Evolutionary conservation across 106 monocot genomes (phyloP).

Genomic region (Hemerocallis citrina): DNA sequence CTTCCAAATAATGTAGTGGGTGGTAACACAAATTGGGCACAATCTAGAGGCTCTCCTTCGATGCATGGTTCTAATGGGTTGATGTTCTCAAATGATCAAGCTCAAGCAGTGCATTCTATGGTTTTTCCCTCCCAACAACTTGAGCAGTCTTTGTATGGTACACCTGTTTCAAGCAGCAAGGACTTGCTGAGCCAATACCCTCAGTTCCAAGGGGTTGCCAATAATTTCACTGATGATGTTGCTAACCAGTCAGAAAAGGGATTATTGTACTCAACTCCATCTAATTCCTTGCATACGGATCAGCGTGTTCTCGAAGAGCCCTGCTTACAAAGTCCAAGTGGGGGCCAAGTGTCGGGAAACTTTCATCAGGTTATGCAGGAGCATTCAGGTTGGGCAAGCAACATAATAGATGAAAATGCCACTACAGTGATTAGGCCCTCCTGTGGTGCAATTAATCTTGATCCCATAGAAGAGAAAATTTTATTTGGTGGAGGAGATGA

Average conservation of each 20-base stretch:
- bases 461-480: slow-evolving; percentile 75
- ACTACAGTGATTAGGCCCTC: slow-evolving; percentile 13
- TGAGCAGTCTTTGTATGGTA: slow-evolving; percentile 52
- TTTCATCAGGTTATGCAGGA: slow-evolving; percentile 18
- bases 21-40: slow-evolving; percentile 29
- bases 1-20: slow-evolving; percentile 32
- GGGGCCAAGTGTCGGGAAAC: slow-evolving; percentile 12
- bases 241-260: slow-evolving; percentile 16
- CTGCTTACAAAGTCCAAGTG: slow-evolving; percentile 18
- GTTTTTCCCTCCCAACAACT: slow-evolving; percentile 18
- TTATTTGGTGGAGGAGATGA: slow-evolving; percentile 53
- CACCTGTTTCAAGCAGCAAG: slow-evolving; percentile 31
- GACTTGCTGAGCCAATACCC: slow-evolving; percentile 21
- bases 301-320: slow-evolving; percentile 7
- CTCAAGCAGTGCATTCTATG: slow-evolving; percentile 22
- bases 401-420: slow-evolving; percentile 22
- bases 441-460: slow-evolving; percentile 47
- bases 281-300: slow-evolving; percentile 30
- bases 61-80: slow-evolving; percentile 34
- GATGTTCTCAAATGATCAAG: slow-evolving; percentile 33
- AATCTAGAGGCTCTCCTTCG: slow-evolving; percentile 10
- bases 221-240: slow-evolving; percentile 24
- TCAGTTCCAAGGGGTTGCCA: slow-evolving; percentile 23
- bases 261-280: slow-evolving; percentile 18
- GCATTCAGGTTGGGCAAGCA: slow-evolving; percentile 19